Conservation (phyloP, 352 stramenopile species). For the Pythium guiyangense region DNA sequence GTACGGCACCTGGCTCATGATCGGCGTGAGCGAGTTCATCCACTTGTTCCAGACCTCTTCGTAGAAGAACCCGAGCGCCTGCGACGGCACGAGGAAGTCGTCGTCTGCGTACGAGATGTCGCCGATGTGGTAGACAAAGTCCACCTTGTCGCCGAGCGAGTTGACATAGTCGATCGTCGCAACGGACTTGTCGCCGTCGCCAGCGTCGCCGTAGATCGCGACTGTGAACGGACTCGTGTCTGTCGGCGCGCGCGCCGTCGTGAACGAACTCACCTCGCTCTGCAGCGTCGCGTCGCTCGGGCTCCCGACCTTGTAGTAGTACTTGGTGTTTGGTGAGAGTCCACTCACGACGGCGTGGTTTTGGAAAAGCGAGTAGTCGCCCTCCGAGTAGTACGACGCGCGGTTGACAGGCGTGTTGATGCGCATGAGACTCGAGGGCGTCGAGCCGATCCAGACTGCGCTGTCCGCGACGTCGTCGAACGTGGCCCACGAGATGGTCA, state of each 20-base stretch:
- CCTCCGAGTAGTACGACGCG: constrained; percentile 44
- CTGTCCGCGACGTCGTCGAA: constrained; percentile 35
- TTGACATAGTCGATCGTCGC: constrained; percentile 38
- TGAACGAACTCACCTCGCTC: constrained; percentile 29
- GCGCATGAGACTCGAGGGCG: constrained; percentile 17
- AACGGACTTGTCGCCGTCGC: constrained; percentile 32
- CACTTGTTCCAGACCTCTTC: constrained; percentile 85
- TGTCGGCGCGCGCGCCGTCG: constrained; percentile 18
- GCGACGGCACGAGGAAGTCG: constrained; percentile 17
- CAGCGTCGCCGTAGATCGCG: constrained; percentile 52
- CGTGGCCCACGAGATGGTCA: constrained; percentile 61
- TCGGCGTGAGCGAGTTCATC: constrained; percentile 58
- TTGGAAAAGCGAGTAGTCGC: constrained; percentile 36
- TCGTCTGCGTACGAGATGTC: constrained; percentile 56
- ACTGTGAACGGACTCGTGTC: constrained; percentile 39
- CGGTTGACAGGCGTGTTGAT: too few relatives aligned
- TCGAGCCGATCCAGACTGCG: constrained; percentile 39
- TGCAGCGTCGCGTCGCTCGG: constrained; percentile 16
- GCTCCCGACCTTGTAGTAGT: constrained; percentile 51
- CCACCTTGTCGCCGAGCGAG: constrained; percentile 24
- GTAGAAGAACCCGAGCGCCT: constrained; percentile 71
- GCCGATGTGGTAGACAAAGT: constrained; percentile 70
- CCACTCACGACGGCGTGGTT: constrained; percentile 30
- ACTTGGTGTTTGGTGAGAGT: constrained; percentile 30
- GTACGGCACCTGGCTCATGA: constrained; percentile 64